A percentile compares a stretch with the other conserved stretches of the same genome.
Conservation (phyloP, 75 land plant species). For the Ceratopteris richardii region DNA sequence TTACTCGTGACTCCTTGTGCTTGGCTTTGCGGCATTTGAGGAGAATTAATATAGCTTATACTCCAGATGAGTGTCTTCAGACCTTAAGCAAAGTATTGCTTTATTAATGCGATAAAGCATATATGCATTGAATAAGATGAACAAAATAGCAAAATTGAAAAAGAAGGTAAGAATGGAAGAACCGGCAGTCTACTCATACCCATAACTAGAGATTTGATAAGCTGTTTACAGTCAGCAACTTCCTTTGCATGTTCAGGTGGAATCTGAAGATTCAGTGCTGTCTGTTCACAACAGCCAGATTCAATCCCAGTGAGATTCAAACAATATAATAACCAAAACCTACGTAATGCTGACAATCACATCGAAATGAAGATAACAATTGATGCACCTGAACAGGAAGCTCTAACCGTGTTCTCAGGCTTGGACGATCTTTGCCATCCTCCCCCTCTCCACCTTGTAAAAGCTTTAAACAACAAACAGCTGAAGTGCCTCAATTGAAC, state of each 20-base stretch:
- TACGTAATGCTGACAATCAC: not conserved
- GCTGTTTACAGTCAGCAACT: constrained; percentile 84
- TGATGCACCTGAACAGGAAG: constrained; percentile 81
- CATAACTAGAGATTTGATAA: constrained; percentile 93
- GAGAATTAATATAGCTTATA: constrained; percentile 74
- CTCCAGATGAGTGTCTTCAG: constrained; percentile 99
- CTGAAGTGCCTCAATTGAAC: too few species aligned
- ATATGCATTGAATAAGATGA: too few species aligned
- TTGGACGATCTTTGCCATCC: constrained; percentile 76
- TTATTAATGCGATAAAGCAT: not conserved
- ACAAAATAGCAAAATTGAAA: too few species aligned
- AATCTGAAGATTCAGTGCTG: constrained; percentile 74
- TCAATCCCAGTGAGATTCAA: not conserved
- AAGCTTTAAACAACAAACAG: constrained; percentile 15
- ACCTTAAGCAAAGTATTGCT: constrained; percentile 38
- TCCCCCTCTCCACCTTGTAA: constrained; percentile 58
- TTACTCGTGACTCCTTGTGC: constrained; percentile 30
- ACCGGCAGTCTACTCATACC: too few species aligned
- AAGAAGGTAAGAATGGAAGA: too few species aligned
- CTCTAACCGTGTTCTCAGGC: constrained; percentile 73
- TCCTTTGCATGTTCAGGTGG: constrained; percentile 92
- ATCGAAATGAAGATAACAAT: not conserved
- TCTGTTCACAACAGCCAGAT: constrained; percentile 44
- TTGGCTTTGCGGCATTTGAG: constrained; percentile 46
- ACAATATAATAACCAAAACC: not conserved